Percentiles rank a stretch among this genome's conserved stretches.
Conservation (phyloP, 2,329 filamentous ascomycete genomes). For the Aspergillus sp. region DNA sequence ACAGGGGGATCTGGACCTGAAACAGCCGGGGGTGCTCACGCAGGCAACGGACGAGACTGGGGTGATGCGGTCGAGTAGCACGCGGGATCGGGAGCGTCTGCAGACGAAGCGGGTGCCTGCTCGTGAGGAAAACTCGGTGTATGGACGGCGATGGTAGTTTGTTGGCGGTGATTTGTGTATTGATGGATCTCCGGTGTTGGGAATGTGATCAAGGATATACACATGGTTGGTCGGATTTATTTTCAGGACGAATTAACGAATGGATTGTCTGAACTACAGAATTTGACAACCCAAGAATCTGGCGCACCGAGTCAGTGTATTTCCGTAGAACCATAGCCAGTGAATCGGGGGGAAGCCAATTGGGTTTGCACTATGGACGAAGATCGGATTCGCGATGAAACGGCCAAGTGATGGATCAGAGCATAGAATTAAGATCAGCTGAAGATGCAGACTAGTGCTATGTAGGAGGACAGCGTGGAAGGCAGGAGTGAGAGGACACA, state of each 20-base stretch:
- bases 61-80: slow-evolving; percentile 9
- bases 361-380: neutral
- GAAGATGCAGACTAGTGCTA: neutral
- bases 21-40: slow-evolving; percentile 26
- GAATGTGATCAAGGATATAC: neutral
- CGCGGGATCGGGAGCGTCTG: slow-evolving; percentile 12
- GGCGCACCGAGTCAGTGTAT: too few species aligned
- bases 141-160: slow-evolving; percentile 21
- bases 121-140: slow-evolving; percentile 19
- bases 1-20: slow-evolving; percentile 34
- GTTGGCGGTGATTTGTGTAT: neutral
- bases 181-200: neutral
- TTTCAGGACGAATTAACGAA: too few species aligned
- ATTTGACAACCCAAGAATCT: too few species aligned
- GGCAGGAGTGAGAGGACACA: too few species aligned
- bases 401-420: neutral
- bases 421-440: neutral
- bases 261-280: too few species aligned
- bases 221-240: too few species aligned
- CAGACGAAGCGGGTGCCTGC: slow-evolving; percentile 3
- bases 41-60: slow-evolving; percentile 17
- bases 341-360: neutral
- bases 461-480: neutral
- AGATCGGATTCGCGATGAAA: neutral
- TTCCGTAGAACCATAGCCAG: too few species aligned